Conservation (phyloP, 768 basidiomycete species). For the Hortiboletus flavorubellus region DNA sequence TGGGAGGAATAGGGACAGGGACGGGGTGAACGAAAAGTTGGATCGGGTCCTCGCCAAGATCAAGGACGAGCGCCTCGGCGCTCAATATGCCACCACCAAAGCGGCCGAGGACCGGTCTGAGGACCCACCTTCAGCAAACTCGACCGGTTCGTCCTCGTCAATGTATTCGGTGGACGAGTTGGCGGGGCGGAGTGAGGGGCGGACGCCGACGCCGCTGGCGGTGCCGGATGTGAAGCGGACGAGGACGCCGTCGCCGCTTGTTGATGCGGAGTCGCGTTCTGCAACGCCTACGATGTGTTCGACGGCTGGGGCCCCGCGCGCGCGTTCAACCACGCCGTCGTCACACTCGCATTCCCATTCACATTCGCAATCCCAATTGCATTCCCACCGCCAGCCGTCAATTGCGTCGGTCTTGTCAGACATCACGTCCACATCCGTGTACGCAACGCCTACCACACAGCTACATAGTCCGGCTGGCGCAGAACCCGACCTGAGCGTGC, state of each 20-base stretch:
- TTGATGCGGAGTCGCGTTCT: conserved; percentile 24
- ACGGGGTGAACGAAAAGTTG: conserved; percentile 64
- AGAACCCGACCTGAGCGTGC: conserved; percentile 3
- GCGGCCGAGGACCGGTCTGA: conserved; percentile 17
- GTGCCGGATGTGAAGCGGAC: conserved; percentile 17
- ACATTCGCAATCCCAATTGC: conserved; percentile 11
- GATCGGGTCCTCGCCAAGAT: conserved; percentile 76
- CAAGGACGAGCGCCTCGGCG: conserved; percentile 53
- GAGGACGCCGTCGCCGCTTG: conserved; percentile 17
- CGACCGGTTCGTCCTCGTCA: conserved; percentile 41
- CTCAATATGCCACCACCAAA: conserved; percentile 19
- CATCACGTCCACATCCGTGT: conserved; percentile 38
- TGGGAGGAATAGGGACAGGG: conserved; percentile 55
- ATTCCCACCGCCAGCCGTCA: conserved; percentile 57
- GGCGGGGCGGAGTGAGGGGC: conserved; percentile 12
- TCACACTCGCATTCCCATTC: conserved; percentile 28
- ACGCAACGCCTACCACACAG: conserved; percentile 42
- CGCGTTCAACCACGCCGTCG: conserved; percentile 26
- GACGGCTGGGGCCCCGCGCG: conserved; percentile 4
- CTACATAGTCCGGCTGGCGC: conserved; percentile 24
- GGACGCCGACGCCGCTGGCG: conserved; percentile 31
- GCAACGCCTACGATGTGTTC: conserved; percentile 26
- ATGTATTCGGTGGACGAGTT: conserved; percentile 55
- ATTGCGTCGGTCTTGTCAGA: conserved; percentile 75
- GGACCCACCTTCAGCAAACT: conserved; percentile 25